Conservation (phyloP, 2,329 filamentous ascomycete species). For the Arthroderma sp. region DNA sequence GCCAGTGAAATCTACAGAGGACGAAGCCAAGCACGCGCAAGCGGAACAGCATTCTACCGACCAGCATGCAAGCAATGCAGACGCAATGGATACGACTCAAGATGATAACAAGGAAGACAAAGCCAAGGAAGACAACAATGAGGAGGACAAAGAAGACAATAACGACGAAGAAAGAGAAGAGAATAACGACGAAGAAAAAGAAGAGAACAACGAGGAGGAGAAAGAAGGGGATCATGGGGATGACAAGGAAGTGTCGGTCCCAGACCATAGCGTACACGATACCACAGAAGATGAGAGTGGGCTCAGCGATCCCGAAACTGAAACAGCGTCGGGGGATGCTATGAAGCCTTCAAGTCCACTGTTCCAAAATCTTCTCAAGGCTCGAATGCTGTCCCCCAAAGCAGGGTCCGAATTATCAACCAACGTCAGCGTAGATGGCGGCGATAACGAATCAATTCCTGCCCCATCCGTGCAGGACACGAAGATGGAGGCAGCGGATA, state of each 20-base stretch:
- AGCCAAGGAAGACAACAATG: not conserved
- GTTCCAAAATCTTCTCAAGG: constrained; percentile 11
- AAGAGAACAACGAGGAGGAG: constrained; percentile 38
- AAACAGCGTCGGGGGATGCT: constrained; percentile 18
- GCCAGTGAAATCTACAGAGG: constrained; percentile 7
- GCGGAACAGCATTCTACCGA: not conserved
- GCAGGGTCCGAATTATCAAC: constrained; percentile 13
- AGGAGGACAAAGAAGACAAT: not conserved
- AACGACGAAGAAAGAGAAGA: constrained; percentile 10
- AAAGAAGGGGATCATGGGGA: constrained; percentile 28
- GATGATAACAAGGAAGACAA: not conserved
- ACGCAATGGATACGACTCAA: not conserved
- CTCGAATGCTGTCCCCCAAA: constrained; percentile 13
- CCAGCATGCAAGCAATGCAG: not conserved
- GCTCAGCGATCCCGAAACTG: constrained; percentile 51
- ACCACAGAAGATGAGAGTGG: constrained; percentile 59
- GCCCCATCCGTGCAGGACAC: constrained; percentile 9
- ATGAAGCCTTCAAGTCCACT: constrained; percentile 2
- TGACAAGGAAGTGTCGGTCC: constrained; percentile 32
- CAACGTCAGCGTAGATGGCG: constrained; percentile 12
- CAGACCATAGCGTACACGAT: constrained; percentile 48
- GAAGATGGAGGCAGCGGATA: constrained; percentile 7
- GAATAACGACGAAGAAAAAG: constrained; percentile 23
- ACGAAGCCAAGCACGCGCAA: constrained; percentile 6
- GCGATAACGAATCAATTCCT: constrained; percentile 10